phyloP scores from a whole-genome alignment of 1,284 basidiomycete species.

The Heterobasidion annosum region DNA sequence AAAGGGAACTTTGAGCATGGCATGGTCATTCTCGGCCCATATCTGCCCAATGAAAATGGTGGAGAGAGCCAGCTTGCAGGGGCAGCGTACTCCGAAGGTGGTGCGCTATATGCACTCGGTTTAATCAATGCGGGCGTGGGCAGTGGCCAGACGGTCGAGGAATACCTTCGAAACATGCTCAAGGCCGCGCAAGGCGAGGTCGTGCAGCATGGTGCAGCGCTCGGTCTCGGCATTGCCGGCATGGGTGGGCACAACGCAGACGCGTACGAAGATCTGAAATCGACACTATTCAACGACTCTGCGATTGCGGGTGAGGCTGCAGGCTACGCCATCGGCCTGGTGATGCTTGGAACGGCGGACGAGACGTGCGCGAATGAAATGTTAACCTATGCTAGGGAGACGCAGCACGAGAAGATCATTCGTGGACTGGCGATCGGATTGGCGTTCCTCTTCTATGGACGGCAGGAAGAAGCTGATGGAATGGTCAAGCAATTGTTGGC shows the following conservation, averaged over 20 bases:
- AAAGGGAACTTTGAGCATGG: slow-evolving; percentile 93
- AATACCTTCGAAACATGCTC: slow-evolving; percentile 72
- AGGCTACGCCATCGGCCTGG: slow-evolving; percentile 92
- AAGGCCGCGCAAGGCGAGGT: slow-evolving; percentile 70
- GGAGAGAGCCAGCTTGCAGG: slow-evolving; percentile 66
- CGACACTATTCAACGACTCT: slow-evolving; percentile 83
- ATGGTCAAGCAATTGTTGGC: slow-evolving; percentile 69
- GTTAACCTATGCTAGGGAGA: slow-evolving; percentile 90
- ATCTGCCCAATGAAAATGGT: slow-evolving; percentile 68
- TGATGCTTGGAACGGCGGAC: slow-evolving; percentile 89
- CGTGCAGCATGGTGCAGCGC: slow-evolving; percentile 91
- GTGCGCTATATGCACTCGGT: slow-evolving; percentile 89
- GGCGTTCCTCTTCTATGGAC: slow-evolving; percentile 85
- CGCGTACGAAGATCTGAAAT: slow-evolving; percentile 86
- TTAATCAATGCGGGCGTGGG: slow-evolving; percentile 88
- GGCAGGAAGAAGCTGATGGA: slow-evolving; percentile 81
- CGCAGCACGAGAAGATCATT: slow-evolving; percentile 97
- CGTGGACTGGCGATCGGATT: slow-evolving; percentile 87
- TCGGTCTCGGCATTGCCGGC: slow-evolving; percentile 87
- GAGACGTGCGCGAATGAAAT: slow-evolving; percentile 81
- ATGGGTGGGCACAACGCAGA: slow-evolving; percentile 87
- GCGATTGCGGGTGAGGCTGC: slow-evolving; percentile 92
- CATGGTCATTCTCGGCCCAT: slow-evolving; percentile 88
- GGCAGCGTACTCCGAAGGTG: slow-evolving; percentile 86
- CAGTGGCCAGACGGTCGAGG: slow-evolving; percentile 58